A percentile compares a stretch with the other conserved stretches of the same genome.
phyloP scores from a whole-genome alignment of 139 green algal genomes.

The Microglena sp. region DNA sequence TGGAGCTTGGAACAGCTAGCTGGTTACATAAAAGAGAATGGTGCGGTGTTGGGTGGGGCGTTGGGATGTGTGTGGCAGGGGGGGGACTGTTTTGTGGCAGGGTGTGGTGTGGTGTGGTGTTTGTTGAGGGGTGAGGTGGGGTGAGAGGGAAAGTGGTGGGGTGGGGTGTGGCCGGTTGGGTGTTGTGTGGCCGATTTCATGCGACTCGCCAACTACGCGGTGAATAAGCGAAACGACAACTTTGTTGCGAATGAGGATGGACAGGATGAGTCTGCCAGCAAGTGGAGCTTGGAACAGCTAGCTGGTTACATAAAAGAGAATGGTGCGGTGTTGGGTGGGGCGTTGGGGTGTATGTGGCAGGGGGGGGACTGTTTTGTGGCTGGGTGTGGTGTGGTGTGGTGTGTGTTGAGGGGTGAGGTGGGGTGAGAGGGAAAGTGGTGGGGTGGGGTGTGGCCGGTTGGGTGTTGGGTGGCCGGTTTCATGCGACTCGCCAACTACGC shows the following conservation, averaged over 20 bases:
- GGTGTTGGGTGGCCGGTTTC: too few species aligned
- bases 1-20: slow-evolving; percentile 45
- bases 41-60: slow-evolving; percentile 1
- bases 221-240: slow-evolving; percentile 43
- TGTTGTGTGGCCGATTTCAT: too few species aligned
- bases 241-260: slow-evolving; percentile 11
- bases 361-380: neutral
- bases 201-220: slow-evolving; percentile 54
- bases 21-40: slow-evolving; percentile 18
- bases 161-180: too few species aligned
- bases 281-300: slow-evolving; percentile 50
- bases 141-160: too few species aligned
- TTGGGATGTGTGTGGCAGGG: neutral
- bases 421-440: too few species aligned
- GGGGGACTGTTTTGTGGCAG: neutral
- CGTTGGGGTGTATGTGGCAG: neutral
- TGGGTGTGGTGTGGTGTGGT: too few species aligned
- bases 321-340: slow-evolving; percentile 2
- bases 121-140: too few species aligned
- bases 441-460: too few species aligned
- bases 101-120: too few species aligned
- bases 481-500: slow-evolving; percentile 63
- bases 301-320: slow-evolving; percentile 19
- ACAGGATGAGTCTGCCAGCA: slow-evolving; percentile 29
- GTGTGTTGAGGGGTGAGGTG: too few species aligned